Base-by-base conservation (phyloP, 2,329 filamentous ascomycete genomes). In the Alternaria gansuensis region DNA sequence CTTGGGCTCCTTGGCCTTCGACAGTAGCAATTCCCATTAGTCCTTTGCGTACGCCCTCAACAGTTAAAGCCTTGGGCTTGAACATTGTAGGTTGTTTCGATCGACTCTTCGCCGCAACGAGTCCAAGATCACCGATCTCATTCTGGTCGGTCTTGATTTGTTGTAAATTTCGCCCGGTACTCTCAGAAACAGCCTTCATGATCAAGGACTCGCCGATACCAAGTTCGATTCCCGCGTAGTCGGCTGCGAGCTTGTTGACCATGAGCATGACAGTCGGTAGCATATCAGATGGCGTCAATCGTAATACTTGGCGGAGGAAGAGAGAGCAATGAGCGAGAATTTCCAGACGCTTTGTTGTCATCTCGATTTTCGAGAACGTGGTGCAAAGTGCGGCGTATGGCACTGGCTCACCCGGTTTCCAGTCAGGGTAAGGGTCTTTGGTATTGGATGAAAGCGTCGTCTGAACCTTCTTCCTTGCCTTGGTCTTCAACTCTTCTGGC, bases 121-220 rank as follows among this genome's bases (percentile, higher is more conserved):
- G 82, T 10, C 95, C 95, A 10, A 99, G 84, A 77, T 99, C 95
- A 53, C 95, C 95, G 77, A 98, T 97, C 70, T 97, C 93, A 71
- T 95, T 93, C 74, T 99, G 95, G 69, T 98, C 93, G 48, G 90
- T 88, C 80, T 97, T 98, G 82, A 99, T 97, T 51, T 97, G 88
- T 36, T 89, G 85, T 45, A 97, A 79, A 71, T 88, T 96, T 60
- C 95, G 88, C 9, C 95, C 95, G 0, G 95, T 99, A 29, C 89
- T 90, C 80, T 98, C 94, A 10, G 94, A 94, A 72, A 99, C 96
- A 5, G 95, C 92, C 77, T 98, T 99, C 93, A 98, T 98, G 71
- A 99, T 97, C 28, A 99, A 80, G 0, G 94, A 98, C 79, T 99
- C 95, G 56, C 95, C 95, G 69, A 99, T 99, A n/a, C 95, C 95